Evolutionary conservation across 2,329 filamentous ascomycete species (phyloP), one percentile per base, ranked within the genome.

Genomic region (Talaromyces amestolkiae): DNA sequence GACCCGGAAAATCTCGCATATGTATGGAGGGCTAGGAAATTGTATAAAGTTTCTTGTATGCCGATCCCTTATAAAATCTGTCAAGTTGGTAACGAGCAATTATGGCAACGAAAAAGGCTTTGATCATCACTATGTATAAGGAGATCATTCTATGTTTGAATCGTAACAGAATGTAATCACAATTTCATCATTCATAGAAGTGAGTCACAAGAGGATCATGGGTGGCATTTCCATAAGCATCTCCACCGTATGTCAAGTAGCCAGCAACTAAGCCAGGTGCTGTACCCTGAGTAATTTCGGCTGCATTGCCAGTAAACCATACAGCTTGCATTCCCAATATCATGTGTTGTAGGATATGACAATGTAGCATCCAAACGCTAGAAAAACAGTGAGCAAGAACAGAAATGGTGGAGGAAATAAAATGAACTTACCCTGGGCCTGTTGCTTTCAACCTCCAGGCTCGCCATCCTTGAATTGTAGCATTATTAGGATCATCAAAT

Each of bases 401-500:
- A 37, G 10, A 47, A n/a, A 11, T 11, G 5, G 19, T 5, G 27
- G 27, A 27, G 27, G 27, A 27, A 27, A 27, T 27, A 27, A 27
- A 27, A 5, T 27, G 6, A 6, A 56, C 61, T 33, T 58, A 63
- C 0, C 86, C 87, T 0, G 82, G 73, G 64, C 82, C 74, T 10
- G 75, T 77, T 0, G 87, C 82, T 3, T 84, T 77, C 0, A 88
- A 73, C 9, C 87, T 77, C 87, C 86, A 89, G 0, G 81, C 86
- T 22, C 87, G 77, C 87, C 87, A 90, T 0, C 87, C 61, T 43
- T 63, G 61, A 24, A 8, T 35, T 3, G 61, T 49, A 22, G 35
- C 37, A 58, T 86, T 0, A 79, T 81, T 33, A 77, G 78, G 3
- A 17, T 74, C 68, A 0, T 73, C 74, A 68, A 88, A 89, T 1